phyloP scores from a whole-genome alignment of 2,329 filamentous ascomycete genomes.

The Dothidotthia symphoricarpi region DNA sequence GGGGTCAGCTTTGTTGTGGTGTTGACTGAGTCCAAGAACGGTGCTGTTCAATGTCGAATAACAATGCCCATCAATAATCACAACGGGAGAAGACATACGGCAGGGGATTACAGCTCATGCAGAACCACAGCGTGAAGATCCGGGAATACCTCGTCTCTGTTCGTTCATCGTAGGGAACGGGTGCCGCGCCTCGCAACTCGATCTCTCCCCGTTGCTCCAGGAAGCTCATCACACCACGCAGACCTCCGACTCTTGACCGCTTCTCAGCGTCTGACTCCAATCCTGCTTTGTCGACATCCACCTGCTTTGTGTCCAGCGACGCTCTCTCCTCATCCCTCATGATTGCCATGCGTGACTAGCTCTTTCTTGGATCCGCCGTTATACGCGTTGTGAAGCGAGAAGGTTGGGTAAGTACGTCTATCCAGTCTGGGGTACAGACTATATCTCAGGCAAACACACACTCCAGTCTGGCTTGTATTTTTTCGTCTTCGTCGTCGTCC shows the following conservation, averaged over 20 bases:
- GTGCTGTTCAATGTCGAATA: neutral
- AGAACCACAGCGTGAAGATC: conserved; percentile 62
- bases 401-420: no score
- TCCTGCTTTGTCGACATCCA: neutral
- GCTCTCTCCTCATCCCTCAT: neutral
- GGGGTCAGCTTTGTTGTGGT: no score
- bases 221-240: conserved; percentile 17
- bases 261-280: conserved; percentile 5
- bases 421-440: no score
- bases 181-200: conserved; percentile 51
- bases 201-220: conserved; percentile 28
- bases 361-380: no score
- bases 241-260: conserved; percentile 12
- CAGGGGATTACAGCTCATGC: conserved; percentile 56
- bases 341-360: neutral
- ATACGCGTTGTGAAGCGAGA: no score
- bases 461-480: no score
- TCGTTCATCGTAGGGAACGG: conserved; percentile 55
- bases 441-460: no score
- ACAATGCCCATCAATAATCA: neutral
- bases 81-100: conserved; percentile 47
- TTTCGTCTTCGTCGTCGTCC: no score
- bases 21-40: conserved; percentile 19
- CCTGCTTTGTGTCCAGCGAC: neutral
- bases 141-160: conserved; percentile 55